Percentiles rank a stretch among this genome's conserved stretches.
Conservation (phyloP, 306 rosid genomes). For the Potentilla sterilis region DNA sequence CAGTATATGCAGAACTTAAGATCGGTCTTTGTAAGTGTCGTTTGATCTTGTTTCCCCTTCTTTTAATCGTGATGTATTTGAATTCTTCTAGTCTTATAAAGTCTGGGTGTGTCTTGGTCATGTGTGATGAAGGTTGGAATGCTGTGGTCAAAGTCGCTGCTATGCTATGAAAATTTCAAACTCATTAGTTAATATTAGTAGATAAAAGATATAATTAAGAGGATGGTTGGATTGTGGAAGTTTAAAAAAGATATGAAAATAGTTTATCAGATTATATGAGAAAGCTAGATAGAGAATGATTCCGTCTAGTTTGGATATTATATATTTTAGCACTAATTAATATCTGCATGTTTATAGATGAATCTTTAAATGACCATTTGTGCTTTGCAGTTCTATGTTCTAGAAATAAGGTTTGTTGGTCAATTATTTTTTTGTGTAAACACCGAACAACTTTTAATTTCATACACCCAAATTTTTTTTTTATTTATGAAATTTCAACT, state of each 20-base stretch:
- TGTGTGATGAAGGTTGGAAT: not conserved
- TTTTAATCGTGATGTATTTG: not conserved
- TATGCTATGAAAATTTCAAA: not conserved
- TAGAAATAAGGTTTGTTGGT: not conserved
- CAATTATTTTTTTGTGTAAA: not conserved
- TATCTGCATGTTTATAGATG: not conserved
- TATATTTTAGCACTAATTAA: not conserved
- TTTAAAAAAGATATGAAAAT: not conserved
- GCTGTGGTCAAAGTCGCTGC: not conserved
- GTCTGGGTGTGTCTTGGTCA: not conserved
- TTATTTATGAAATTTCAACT: not conserved
- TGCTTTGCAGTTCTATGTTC: not conserved
- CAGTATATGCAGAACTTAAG: conserved; percentile 36
- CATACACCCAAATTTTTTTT: not conserved
- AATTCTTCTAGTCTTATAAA: not conserved
- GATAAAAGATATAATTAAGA: not conserved
- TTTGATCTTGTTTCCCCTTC: conserved; percentile 7
- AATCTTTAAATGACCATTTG: not conserved
- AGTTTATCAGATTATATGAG: not conserved
- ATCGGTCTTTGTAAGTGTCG: conserved; percentile 55
- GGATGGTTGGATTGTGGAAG: not conserved
- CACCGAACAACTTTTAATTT: not conserved
- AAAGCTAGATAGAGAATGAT: not conserved
- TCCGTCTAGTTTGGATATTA: not conserved
- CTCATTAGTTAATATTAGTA: not conserved